Conservation (phyloP, 2,329 filamentous ascomycete species). For the Curvularia hawaiiensis region DNA sequence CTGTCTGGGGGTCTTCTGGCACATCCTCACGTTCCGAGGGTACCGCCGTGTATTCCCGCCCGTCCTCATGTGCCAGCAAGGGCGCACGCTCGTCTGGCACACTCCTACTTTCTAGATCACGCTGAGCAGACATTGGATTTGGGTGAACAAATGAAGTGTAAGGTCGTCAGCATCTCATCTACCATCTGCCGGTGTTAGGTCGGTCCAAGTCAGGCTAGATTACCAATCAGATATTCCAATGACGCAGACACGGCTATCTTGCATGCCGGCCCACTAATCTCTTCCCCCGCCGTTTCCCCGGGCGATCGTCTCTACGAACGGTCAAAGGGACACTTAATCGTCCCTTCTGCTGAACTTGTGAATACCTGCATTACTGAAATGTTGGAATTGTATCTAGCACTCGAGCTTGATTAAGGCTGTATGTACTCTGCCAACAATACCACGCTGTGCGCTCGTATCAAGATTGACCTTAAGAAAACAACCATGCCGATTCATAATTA, state of each 20-base stretch:
- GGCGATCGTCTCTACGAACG: neutral
- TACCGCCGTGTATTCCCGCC: conserved; percentile 4
- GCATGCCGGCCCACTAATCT: neutral
- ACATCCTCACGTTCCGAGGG: conserved; percentile 11
- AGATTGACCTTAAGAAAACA: neutral
- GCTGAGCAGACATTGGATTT: conserved; percentile 18
- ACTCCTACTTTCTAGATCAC: conserved; percentile 12
- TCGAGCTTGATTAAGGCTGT: neutral
- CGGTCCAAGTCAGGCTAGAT: neutral
- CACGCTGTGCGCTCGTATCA: neutral
- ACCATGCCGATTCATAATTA: neutral
- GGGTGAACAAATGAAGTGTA: neutral
- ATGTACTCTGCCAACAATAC: neutral
- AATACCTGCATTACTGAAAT: neutral
- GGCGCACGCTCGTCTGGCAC: conserved; percentile 29
- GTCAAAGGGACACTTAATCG: neutral
- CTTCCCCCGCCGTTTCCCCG: neutral
- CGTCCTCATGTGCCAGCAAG: conserved; percentile 20
- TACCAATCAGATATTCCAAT: neutral
- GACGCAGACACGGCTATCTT: neutral
- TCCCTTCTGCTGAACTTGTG: neutral
- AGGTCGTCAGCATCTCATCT: neutral
- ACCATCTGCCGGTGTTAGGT: neutral
- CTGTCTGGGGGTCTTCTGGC: conserved; percentile 19
- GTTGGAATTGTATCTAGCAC: neutral